Evolutionary conservation across 2,329 filamentous ascomycete genomes (phyloP).

Genomic region (Neofusicoccum cordaticola): DNA sequence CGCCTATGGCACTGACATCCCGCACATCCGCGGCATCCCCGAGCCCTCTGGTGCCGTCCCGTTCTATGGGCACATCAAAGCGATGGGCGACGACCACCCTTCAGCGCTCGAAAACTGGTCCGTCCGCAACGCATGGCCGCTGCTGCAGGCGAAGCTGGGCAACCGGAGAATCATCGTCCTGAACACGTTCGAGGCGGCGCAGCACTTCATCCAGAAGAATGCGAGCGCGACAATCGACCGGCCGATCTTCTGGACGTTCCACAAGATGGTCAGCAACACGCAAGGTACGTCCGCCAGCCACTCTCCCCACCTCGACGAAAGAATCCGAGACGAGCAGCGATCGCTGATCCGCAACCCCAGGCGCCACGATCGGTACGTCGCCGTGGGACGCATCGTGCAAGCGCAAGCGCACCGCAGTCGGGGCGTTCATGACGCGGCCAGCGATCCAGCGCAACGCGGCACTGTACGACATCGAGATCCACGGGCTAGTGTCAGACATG

Average conservation of each 20-base stretch:
- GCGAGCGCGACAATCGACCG: slow-evolving; percentile 11
- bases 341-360: background rate
- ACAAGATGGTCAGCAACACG: slow-evolving; percentile 5
- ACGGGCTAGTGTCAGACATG: background rate
- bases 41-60: background rate
- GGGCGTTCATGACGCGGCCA: slow-evolving; percentile 12
- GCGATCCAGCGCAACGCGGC: slow-evolving; percentile 6
- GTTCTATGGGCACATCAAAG: slow-evolving; percentile 9
- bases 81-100: slow-evolving; percentile 1
- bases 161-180: background rate
- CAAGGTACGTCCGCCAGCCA: background rate
- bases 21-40: background rate
- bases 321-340: too few species aligned
- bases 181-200: slow-evolving; percentile 10
- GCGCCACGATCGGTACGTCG: slow-evolving; percentile 11
- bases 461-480: slow-evolving; percentile 9
- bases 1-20: slow-evolving; percentile 19
- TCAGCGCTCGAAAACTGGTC: background rate
- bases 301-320: too few species aligned
- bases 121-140: background rate
- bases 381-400: slow-evolving; percentile 15
- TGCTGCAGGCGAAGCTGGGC: slow-evolving; percentile 12
- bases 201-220: slow-evolving; percentile 10
- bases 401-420: slow-evolving; percentile 17
- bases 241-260: slow-evolving; percentile 11